phyloP scores from a whole-genome alignment of 352 stramenopile species.

The Phytopythium delawarense region DNA sequence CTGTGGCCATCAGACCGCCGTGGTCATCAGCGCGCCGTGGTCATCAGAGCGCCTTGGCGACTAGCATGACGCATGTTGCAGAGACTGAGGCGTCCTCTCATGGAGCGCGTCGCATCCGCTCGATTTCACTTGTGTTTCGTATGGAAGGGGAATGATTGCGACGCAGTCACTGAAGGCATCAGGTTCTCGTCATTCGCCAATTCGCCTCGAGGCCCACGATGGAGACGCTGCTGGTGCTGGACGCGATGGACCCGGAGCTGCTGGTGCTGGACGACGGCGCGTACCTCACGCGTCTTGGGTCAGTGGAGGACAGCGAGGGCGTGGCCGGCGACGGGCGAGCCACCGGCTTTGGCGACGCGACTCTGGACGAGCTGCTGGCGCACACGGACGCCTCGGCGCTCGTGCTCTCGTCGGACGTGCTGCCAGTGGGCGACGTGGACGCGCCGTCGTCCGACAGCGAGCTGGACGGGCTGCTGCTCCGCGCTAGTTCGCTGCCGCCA shows the following conservation, averaged over 20 bases:
- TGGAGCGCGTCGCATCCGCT: too few species aligned
- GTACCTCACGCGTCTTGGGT: neutral
- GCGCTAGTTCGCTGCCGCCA: neutral
- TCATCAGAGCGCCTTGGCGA: too few species aligned
- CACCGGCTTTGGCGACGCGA: neutral
- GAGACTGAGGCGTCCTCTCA: too few species aligned
- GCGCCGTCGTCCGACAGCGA: conserved; percentile 11
- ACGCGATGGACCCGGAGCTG: neutral
- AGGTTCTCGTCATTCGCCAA: neutral
- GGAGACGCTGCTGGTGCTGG: neutral
- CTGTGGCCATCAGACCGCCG: too few species aligned
- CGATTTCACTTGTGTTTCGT: neutral
- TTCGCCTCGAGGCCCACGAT: neutral
- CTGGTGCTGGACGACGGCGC: neutral
- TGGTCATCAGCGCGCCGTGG: too few species aligned
- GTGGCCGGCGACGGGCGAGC: neutral
- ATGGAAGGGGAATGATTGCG: neutral
- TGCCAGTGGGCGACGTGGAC: conserved; percentile 5
- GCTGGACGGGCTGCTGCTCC: conserved; percentile 10
- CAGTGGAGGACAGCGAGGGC: neutral
- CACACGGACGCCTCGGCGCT: neutral
- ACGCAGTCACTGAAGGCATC: neutral
- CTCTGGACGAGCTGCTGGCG: conserved; percentile 18
- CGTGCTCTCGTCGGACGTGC: conserved; percentile 7
- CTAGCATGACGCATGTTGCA: neutral